phyloP scores from a whole-genome alignment of 306 rosid genomes.

The Begonia peltatifolia region DNA sequence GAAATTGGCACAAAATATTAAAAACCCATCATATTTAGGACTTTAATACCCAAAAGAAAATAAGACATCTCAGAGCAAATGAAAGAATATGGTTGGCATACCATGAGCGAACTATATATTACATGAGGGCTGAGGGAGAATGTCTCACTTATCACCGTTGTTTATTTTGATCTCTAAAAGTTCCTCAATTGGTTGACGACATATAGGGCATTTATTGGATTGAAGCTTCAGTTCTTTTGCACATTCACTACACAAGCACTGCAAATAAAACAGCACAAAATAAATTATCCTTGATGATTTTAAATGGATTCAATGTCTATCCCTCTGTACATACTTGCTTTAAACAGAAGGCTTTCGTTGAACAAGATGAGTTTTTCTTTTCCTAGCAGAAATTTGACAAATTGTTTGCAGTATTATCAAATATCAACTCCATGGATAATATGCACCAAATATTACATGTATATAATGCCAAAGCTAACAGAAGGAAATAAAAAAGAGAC shows the following conservation, averaged over 20 bases:
- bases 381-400: not conserved
- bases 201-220: constrained; percentile 83
- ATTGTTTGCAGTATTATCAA: not conserved
- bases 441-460: too few relatives aligned
- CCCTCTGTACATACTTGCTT: not conserved
- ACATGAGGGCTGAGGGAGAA: constrained; percentile 13
- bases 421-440: too few relatives aligned
- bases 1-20: too few relatives aligned
- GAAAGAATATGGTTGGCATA: too few relatives aligned
- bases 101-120: constrained; percentile 7
- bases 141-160: constrained; percentile 20
- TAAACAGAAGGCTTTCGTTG: not conserved
- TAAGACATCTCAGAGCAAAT: too few relatives aligned
- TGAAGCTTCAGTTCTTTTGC: constrained; percentile 65
- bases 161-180: constrained; percentile 69
- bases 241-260: constrained; percentile 90
- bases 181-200: constrained; percentile 77
- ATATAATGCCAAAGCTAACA: too few relatives aligned
- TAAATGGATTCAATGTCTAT: not conserved
- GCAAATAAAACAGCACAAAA: constrained; percentile 12
- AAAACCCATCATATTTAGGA: too few relatives aligned
- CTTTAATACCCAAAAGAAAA: too few relatives aligned
- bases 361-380: not conserved
- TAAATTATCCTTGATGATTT: not conserved
- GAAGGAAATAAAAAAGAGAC: not conserved